Conservation (phyloP, 306 rosid genomes). For the Ziziphus jujuba region DNA sequence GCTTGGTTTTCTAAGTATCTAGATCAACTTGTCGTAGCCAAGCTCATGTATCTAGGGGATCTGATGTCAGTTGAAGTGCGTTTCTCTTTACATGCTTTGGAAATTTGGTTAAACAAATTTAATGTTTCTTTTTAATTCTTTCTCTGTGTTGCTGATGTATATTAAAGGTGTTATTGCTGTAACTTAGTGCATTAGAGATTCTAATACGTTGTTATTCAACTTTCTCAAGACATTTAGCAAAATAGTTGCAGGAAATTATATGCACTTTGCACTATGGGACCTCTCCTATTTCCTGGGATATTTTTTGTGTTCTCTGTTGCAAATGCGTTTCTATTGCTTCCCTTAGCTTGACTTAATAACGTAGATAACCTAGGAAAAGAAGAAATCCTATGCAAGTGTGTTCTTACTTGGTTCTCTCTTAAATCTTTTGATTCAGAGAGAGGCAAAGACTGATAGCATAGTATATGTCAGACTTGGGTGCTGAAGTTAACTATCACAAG, state of each 20-base stretch:
- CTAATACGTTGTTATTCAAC: background rate
- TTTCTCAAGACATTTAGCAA: background rate
- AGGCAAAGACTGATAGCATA: conserved; percentile 60
- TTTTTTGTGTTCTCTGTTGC: background rate
- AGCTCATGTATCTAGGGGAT: background rate
- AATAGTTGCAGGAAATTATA: background rate
- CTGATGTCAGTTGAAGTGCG: background rate
- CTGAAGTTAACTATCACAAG: conserved; percentile 80
- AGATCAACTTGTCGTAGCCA: background rate
- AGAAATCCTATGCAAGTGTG: background rate
- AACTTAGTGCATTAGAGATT: no score
- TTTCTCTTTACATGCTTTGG: background rate
- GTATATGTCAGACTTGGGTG: conserved; percentile 72
- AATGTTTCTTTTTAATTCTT: background rate
- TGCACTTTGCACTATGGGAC: background rate
- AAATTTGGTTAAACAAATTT: background rate
- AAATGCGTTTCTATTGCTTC: background rate
- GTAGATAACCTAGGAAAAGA: background rate
- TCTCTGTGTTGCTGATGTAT: background rate
- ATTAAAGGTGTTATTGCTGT: background rate
- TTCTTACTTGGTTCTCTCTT: background rate
- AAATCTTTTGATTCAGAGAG: conserved; percentile 47
- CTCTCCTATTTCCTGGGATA: background rate
- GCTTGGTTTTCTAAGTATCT: conserved; percentile 8
- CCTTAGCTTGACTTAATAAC: background rate